These are phyloP conservation scores for Penicillium verrucosum DNA, from an alignment of 2,329 filamentous ascomycete genomes.

Conservation along the genomic window DNA sequence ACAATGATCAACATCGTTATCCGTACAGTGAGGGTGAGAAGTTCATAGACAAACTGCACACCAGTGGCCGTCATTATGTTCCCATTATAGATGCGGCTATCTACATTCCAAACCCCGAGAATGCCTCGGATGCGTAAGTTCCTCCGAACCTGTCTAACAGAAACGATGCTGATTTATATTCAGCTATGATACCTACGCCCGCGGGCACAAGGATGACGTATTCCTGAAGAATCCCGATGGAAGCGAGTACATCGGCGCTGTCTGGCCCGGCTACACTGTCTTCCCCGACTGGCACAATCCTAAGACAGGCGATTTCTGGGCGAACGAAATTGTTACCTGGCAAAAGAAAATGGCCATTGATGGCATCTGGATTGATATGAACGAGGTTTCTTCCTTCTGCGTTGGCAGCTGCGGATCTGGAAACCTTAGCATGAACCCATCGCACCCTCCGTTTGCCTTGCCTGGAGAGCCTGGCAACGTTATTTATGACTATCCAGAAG, in stretches of 20 bases:
- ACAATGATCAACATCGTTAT: constrained; percentile 54
- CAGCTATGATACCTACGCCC: constrained; percentile 52
- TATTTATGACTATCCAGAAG: constrained; percentile 63
- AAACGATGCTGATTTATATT: constrained; percentile 35
- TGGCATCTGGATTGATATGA: constrained; percentile 61
- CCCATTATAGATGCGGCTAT: constrained; percentile 64
- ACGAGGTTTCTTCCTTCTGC: constrained; percentile 62
- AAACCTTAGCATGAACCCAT: constrained; percentile 64
- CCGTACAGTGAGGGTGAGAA: constrained; percentile 48
- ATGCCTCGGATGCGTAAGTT: constrained; percentile 61
- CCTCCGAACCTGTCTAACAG: constrained; percentile 2
- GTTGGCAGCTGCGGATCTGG: constrained; percentile 67
- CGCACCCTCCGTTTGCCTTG: constrained; percentile 63
- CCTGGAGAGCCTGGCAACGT: constrained; percentile 63
- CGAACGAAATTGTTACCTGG: constrained; percentile 52
- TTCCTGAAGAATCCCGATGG: constrained; percentile 56
- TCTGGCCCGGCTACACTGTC: constrained; percentile 60
- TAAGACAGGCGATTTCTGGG: constrained; percentile 60
- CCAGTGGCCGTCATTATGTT: constrained; percentile 56
- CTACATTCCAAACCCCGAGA: constrained; percentile 69
- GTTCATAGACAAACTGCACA: constrained; percentile 54
- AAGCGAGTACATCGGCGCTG: constrained; percentile 53
- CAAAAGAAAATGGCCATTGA: constrained; percentile 54
- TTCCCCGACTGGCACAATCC: constrained; percentile 61
- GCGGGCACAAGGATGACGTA: constrained; percentile 48